Evolutionary conservation across 768 basidiomycete genomes (phyloP).

Genomic region (Tulasnella sp.): DNA sequence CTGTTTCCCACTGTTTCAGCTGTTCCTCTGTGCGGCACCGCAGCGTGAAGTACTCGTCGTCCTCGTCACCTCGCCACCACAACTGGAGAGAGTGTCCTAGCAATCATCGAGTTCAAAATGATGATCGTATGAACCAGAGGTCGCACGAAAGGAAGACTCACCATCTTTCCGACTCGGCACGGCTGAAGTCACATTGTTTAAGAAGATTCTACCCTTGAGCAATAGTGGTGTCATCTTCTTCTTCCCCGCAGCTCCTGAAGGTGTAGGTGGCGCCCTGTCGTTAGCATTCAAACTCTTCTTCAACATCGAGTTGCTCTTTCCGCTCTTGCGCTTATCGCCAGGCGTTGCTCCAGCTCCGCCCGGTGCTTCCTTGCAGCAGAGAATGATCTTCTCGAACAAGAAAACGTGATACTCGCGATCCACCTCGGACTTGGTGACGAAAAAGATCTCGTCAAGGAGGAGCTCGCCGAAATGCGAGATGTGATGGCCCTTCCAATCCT

Average conservation of each 20-base stretch:
- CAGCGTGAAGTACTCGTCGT: slow-evolving; percentile 87
- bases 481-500: slow-evolving; percentile 99
- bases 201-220: slow-evolving; percentile 91
- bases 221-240: slow-evolving; percentile 73
- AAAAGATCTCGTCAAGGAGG: slow-evolving; percentile 88
- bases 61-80: slow-evolving; percentile 91
- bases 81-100: slow-evolving; percentile 72
- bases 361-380: slow-evolving; percentile 92
- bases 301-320: slow-evolving; percentile 80
- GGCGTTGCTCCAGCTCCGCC: slow-evolving; percentile 27
- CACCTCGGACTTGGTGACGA: slow-evolving; percentile 90
- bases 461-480: slow-evolving; percentile 90
- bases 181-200: slow-evolving; percentile 89
- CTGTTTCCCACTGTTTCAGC: slow-evolving; percentile 82
- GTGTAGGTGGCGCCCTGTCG: slow-evolving; percentile 29
- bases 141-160: slow-evolving; percentile 15
- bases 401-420: slow-evolving; percentile 98
- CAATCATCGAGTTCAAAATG: background rate
- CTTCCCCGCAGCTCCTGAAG: slow-evolving; percentile 45
- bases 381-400: slow-evolving; percentile 96
- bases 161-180: slow-evolving; percentile 53
- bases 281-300: slow-evolving; percentile 44
- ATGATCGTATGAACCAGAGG: slow-evolving; percentile 10
- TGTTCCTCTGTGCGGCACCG: slow-evolving; percentile 90
- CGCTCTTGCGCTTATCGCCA: slow-evolving; percentile 48